Evolutionary conservation across 805 yeast genomes (phyloP).

Genomic region (Hanseniaspora pseudoguilliermondii): DNA sequence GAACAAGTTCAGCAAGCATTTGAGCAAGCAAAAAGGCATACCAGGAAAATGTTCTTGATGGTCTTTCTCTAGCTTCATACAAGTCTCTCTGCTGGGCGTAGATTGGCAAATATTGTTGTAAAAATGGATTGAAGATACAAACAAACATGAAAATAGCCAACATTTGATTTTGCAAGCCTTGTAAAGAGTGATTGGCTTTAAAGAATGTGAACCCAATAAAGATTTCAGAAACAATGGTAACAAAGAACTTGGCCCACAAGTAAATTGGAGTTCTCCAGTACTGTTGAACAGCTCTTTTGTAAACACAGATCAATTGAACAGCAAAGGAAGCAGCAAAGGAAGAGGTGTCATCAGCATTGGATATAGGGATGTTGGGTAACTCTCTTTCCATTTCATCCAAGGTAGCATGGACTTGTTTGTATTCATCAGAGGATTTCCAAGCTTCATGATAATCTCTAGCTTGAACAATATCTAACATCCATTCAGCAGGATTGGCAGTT

Average conservation of each 20-base stretch:
- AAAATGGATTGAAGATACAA: conserved; percentile 41
- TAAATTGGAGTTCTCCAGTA: conserved; percentile 56
- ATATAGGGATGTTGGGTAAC: conserved; percentile 30
- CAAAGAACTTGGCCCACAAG: conserved; percentile 45
- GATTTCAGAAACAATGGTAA: conserved; percentile 43
- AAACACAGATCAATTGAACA: conserved; percentile 35
- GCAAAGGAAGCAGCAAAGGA: conserved; percentile 35
- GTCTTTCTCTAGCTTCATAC: conserved; percentile 63
- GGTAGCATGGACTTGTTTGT: conserved; percentile 44
- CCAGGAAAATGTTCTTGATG: conserved; percentile 62
- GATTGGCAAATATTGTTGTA: conserved; percentile 52
- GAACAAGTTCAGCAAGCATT: conserved; percentile 53
- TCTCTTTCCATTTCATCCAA: conserved; percentile 53
- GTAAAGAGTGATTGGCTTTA: conserved; percentile 50
- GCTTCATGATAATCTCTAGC: conserved; percentile 68
- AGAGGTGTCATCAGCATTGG: conserved; percentile 24
- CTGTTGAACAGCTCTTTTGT: conserved; percentile 47
- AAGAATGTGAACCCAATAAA: conserved; percentile 67
- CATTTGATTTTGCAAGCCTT: conserved; percentile 74
- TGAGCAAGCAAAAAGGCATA: conserved; percentile 47
- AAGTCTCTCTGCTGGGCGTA: conserved; percentile 50
- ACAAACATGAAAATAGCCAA: conserved; percentile 59
- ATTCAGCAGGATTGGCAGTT: conserved; percentile 72
- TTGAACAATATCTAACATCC: conserved; percentile 81
- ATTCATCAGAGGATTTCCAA: conserved; percentile 62